Evolutionary conservation across 345 rosid genomes (phyloP), one percentile per base, ranked within the genome.

Genomic region (Sapria himalayana): DNA sequence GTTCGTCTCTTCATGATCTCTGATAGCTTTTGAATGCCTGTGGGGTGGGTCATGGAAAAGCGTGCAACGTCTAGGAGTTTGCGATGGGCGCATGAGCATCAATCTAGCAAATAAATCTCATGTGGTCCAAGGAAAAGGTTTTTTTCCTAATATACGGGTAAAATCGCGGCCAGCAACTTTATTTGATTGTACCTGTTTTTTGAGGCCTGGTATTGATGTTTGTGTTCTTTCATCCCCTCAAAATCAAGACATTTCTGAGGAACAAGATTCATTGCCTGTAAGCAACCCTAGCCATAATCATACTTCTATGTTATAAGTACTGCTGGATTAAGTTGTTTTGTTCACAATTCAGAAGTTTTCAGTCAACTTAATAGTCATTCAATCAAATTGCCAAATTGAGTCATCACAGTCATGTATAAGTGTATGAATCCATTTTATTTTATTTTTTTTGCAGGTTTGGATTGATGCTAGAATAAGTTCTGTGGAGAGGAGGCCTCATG

Each of bases 161-260:
- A 71, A 63, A 65, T 75, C 97, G 11, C 68, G 92, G 59, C 61
- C 27, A 42, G 79, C 97, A 3, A 68, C 55, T 29, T 19, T 51
- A 27, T 41, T 61, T 6, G 92, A 86, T 43, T 86, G 94, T 58
- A 67, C 64, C 20, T 71, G 78, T 56, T 67, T 72, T 51, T 37
- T 86, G 54, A 78, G 97, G 60, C 74, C 78, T 11, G 71, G 92
- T 15, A 19, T 81, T 36, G 97, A 86, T 55, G 55, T 86, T 48
- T 78, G 92, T 12, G 67, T 78, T 38, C 70, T 75, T 37, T 56
- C 63, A 48, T 10, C 38, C 9, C 12, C 63, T 4, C 41, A 48
- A 37, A 33, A 25, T 31, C 19, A 33, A 12, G 63, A 35, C 19
- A 33, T 9, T 49, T 24, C 51, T 4, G 59, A 60, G 29, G 73